Evolutionary conservation across 441 rosid species (phyloP).

Genomic region (Syzygium syzygioides): DNA sequence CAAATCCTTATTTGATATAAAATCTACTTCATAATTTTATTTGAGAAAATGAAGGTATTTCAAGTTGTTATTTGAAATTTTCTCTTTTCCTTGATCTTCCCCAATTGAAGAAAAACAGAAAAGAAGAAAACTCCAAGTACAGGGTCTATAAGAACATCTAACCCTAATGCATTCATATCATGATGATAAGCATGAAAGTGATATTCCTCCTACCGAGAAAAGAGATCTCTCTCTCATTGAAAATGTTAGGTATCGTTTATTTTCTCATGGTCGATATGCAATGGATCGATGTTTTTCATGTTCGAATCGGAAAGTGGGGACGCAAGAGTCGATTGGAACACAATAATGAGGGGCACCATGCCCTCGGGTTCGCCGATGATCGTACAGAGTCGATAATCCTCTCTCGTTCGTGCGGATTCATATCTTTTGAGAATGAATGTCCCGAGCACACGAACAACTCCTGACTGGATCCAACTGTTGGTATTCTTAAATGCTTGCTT

Average conservation of each 20-base stretch:
- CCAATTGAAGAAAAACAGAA: neutral
- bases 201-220: neutral
- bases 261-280: neutral
- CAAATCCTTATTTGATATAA: no score
- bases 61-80: no score
- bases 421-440: neutral
- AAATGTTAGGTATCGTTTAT: neutral
- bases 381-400: neutral
- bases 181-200: neutral
- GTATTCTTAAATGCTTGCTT: neutral
- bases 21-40: no score
- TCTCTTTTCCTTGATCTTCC: neutral
- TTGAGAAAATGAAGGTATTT: no score
- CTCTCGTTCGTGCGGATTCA: neutral
- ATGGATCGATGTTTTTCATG: neutral
- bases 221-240: neutral
- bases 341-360: neutral
- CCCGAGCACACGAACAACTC: neutral
- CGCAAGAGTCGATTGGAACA: neutral
- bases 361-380: neutral
- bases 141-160: neutral
- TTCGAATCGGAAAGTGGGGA: neutral
- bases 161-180: neutral
- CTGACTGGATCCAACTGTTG: neutral
- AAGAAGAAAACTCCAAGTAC: neutral